A percentile compares a stretch with the other conserved stretches of the same genome.
These are phyloP conservation scores for Lithohypha guttulata DNA, from an alignment of 2,329 filamentous ascomycete genomes.

Conservation along the genomic window DNA sequence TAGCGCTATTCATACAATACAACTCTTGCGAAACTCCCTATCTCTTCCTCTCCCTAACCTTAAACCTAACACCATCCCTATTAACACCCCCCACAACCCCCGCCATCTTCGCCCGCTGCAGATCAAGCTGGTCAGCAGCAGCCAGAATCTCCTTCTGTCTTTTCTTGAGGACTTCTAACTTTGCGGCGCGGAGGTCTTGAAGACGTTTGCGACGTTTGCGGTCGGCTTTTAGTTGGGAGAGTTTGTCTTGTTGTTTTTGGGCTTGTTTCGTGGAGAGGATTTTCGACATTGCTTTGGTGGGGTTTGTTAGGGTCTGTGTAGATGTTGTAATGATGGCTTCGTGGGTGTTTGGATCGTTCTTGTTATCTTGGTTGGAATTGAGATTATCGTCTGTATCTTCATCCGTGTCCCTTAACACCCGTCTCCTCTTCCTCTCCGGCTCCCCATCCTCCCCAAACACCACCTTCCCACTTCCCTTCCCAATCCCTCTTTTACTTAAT, in stretches of 20 bases:
- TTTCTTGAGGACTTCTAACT: constrained; percentile 42
- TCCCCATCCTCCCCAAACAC: constrained; percentile 30
- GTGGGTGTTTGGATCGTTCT: background rate
- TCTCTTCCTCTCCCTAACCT: constrained; percentile 52
- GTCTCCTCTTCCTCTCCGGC: constrained; percentile 20
- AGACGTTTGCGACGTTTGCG: constrained; percentile 40
- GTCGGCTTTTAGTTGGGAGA: constrained; percentile 29
- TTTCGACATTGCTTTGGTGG: constrained; percentile 16
- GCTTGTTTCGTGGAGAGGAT: constrained; percentile 35
- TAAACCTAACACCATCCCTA: constrained; percentile 55
- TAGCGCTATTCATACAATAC: too few species aligned
- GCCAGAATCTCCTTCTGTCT: constrained; percentile 45
- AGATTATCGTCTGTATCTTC: constrained; percentile 16
- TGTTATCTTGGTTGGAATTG: constrained; percentile 12
- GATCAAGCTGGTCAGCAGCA: constrained; percentile 47
- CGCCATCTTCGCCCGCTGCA: constrained; percentile 52
- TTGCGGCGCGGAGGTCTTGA: constrained; percentile 38
- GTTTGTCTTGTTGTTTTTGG: constrained; percentile 31
- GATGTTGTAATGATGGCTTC: background rate
- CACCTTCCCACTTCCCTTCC: constrained; percentile 24
- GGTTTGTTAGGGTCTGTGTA: background rate
- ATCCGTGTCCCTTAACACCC: constrained; percentile 19
- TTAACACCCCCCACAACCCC: constrained; percentile 50
- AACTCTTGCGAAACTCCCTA: too few species aligned
- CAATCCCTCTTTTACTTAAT: constrained; percentile 17